Base-by-base conservation (phyloP, 805 yeast species). In the Kuraishia ogatae region DNA sequence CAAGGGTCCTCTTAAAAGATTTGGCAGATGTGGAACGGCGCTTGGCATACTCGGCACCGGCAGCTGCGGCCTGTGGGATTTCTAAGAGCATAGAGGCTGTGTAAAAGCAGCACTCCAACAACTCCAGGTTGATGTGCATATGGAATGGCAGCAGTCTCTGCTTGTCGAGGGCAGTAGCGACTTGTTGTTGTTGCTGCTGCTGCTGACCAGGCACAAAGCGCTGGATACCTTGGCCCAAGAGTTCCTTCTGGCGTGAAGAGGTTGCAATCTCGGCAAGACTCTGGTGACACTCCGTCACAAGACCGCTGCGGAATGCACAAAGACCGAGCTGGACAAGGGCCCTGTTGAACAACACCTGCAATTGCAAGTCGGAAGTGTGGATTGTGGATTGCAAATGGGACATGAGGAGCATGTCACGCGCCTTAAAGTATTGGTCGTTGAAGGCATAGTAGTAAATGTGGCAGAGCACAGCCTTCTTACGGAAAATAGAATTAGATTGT, bases 121-220 rank as follows among this genome's bases (percentile, higher is more conserved):
- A 82, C 77, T 96, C 98, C 64, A 93, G 77, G 73, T 94, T 94
- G 71, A 94, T 93, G 74, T 94, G 99, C 88, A 90, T 91, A 75
- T 94, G 99, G 86, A 87, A 94, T 57, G 99, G 99, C 68, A 94
- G 78, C 69, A 91, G 81, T 68, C 92, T 84, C 72, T 85, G 93
- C 64, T 78, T 82, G 66, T 87, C 96, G 58, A 79, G 81, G 43
- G 43, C 43, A 10, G 3, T 10, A 50, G 78, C 61, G 53, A 67
- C 54, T 56, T 67, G 65, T 61, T 66, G 66, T 15, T 35, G 43
- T 35, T 35, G 43, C 43, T 35, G 43, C 39, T 54, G 56, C 7
- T 53, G 28, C 39, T 28, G 51, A 7, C 29, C 51, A 64, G 79
- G 81, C 55, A 80, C 76, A 68, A 80, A 84, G 72, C 91, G 86